Base-by-base conservation (phyloP, 2,329 filamentous ascomycete species). In the Cercospora sesami region DNA sequence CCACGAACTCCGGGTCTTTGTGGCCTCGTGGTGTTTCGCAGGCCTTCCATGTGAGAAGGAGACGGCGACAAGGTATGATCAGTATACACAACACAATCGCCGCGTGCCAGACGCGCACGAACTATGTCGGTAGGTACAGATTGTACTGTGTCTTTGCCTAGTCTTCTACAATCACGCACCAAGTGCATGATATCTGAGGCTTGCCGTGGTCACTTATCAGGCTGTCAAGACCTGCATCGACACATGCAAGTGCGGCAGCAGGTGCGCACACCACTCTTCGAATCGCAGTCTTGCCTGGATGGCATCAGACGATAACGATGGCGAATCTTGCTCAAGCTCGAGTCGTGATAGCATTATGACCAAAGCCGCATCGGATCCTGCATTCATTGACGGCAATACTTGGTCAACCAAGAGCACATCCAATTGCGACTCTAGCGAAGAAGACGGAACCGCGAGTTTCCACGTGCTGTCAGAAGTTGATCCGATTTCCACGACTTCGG, bases 211-310 rank as follows among this genome's bases (percentile, higher is more conserved):
- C 59, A 45, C 26, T 61, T 14, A 42, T 26, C 33, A 21, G 33
- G 33, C 59, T 42, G 59, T 26, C 59, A 26, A 45, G 21, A 28
- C 21, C 28, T 61, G 39, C n/a, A 48, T 30, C 59, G 36, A 48
- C 59, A 45, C 18, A 48, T 61, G 59, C 59, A 61, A 42, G 33
- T 23, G 30, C 59, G 36, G 23, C 59, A 26, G 36, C 53, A 58
- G 28, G n/a, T 30, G 53, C n/a, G 53, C 53, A 21, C 30, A 31
- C 26, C 14, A 30, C 30, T 18, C 6, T 14, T 36, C 28, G n/a
- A 28, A 36, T 33, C 28, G 30, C 26, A 33, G 8, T 7, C 26
- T 21, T 30, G 21, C 10, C 31, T 58, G 55, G 31, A 18, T 31
- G 31, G 31, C 16, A 36, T 58, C 16, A 36, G 28, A 7, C 28